These are phyloP conservation scores for Pseudocercospora eumusae DNA, from an alignment of 2,329 filamentous ascomycete species.

Conservation along the genomic window DNA sequence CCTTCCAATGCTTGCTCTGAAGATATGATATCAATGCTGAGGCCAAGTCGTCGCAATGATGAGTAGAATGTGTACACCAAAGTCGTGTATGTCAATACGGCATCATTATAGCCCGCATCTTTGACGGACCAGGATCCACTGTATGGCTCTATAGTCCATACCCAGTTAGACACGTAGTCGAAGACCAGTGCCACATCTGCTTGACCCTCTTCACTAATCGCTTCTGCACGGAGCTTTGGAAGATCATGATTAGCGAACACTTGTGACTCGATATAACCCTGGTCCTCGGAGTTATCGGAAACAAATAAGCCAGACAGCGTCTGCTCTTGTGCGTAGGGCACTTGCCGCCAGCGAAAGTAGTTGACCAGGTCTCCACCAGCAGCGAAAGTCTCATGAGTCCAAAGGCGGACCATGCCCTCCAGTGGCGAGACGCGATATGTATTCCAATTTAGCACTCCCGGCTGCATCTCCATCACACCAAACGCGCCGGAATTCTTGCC, in stretches of 20 bases:
- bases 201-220: constrained; percentile 11
- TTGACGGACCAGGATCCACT: constrained; percentile 28
- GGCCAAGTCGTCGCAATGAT: constrained; percentile 27
- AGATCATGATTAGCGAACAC: constrained; percentile 25
- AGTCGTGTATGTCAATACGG: constrained; percentile 23
- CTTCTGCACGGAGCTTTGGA: constrained; percentile 13
- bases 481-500: constrained; percentile 24
- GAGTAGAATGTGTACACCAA: constrained; percentile 31
- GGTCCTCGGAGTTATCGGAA: constrained; percentile 27
- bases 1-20: constrained; percentile 24
- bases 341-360: constrained; percentile 33
- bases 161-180: constrained; percentile 30
- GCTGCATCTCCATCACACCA: constrained; percentile 34
- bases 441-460: constrained; percentile 32
- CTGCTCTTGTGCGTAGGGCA: constrained; percentile 31
- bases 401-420: constrained; percentile 32
- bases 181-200: constrained; percentile 29
- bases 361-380: constrained; percentile 30
- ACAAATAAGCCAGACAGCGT: constrained; percentile 29
- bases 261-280: constrained; percentile 29
- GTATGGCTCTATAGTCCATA: constrained; percentile 32
- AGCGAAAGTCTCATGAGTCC: constrained; percentile 32
- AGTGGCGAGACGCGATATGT: constrained; percentile 30
- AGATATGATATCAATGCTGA: constrained; percentile 31
- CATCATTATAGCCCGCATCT: constrained; percentile 26